Evolutionary conservation across 352 stramenopile genomes (phyloP).

Genomic region (Phytophthora ohioensis): DNA sequence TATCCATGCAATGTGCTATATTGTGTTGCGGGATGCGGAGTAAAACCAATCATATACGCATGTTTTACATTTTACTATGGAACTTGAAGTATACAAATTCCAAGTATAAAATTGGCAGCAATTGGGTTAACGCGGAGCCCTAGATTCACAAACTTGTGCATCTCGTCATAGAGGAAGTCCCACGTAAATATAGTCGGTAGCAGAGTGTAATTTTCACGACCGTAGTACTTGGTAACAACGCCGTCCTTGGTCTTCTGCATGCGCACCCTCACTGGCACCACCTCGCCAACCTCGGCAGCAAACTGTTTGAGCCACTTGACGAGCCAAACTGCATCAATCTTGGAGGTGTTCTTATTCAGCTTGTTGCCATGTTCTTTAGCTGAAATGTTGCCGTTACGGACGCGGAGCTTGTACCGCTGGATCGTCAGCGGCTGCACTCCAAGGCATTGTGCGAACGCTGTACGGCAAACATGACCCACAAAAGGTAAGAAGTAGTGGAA

Average conservation of each 20-base stretch:
- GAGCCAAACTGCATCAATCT: too few relatives aligned
- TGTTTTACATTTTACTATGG: too few relatives aligned
- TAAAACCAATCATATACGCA: too few relatives aligned
- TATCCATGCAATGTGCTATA: too few relatives aligned
- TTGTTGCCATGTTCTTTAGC: neutral
- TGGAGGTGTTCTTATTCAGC: too few relatives aligned
- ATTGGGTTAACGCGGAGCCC: too few relatives aligned
- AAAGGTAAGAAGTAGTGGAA: conserved; percentile 9
- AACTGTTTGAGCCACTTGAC: too few relatives aligned
- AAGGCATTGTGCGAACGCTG: neutral
- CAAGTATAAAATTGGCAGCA: too few relatives aligned
- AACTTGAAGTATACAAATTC: too few relatives aligned
- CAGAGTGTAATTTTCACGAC: neutral
- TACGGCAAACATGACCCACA: neutral
- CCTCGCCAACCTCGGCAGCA: neutral
- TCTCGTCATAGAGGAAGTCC: neutral
- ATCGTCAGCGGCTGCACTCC: neutral
- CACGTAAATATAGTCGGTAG: neutral
- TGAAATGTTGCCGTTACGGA: neutral
- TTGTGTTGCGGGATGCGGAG: too few relatives aligned
- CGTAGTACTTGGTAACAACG: neutral
- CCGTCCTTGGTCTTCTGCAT: neutral
- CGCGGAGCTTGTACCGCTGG: neutral
- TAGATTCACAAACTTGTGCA: too few relatives aligned
- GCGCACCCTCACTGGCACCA: neutral